Evolutionary conservation across 2,329 filamentous ascomycete genomes (phyloP).

Genomic region (Coniosporium tulheliwenetii): DNA sequence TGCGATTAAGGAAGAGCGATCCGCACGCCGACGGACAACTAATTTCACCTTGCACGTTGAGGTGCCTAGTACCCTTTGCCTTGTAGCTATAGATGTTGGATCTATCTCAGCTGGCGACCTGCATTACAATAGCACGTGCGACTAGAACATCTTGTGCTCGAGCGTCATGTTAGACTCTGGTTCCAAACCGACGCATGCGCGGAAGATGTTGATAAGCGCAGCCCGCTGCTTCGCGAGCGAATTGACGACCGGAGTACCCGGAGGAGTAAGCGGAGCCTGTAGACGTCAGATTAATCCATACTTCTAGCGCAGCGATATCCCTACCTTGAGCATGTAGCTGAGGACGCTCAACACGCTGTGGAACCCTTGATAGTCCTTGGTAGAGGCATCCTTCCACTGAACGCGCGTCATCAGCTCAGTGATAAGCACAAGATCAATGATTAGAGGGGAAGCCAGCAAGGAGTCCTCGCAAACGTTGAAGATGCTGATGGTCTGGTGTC

Average conservation of each 20-base stretch:
- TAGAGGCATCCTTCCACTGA: conserved; percentile 54
- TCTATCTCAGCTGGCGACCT: too few relatives aligned
- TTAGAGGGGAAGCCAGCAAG: conserved; percentile 83
- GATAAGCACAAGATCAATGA: conserved; percentile 88
- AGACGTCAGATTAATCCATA: conserved; percentile 2
- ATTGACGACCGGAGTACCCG: conserved; percentile 91
- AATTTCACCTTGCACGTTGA: too few relatives aligned
- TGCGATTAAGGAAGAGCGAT: too few relatives aligned
- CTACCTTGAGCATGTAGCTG: conserved; percentile 87
- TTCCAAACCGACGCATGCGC: conserved; percentile 88
- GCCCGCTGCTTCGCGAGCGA: conserved; percentile 89
- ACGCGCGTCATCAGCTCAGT: conserved; percentile 98
- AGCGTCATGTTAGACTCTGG: conserved; percentile 98
- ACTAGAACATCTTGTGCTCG: conserved; percentile 81
- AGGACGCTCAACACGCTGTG: conserved; percentile 93
- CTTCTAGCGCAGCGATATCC: conserved; percentile 2
- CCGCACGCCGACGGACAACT: too few relatives aligned
- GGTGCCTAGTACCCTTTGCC: too few relatives aligned
- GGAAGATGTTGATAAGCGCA: conserved; percentile 95
- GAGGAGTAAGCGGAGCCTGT: conserved; percentile 79
- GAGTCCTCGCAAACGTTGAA: conserved; percentile 99
- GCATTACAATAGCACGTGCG: too few relatives aligned
- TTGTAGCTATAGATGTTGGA: too few relatives aligned
- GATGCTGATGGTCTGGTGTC: conserved; percentile 93
- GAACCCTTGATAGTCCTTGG: conserved; percentile 66